Evolutionary conservation across 371 early-diverging fungal genomes (phyloP).

Genomic region (Rhizopus stolonifer): DNA sequence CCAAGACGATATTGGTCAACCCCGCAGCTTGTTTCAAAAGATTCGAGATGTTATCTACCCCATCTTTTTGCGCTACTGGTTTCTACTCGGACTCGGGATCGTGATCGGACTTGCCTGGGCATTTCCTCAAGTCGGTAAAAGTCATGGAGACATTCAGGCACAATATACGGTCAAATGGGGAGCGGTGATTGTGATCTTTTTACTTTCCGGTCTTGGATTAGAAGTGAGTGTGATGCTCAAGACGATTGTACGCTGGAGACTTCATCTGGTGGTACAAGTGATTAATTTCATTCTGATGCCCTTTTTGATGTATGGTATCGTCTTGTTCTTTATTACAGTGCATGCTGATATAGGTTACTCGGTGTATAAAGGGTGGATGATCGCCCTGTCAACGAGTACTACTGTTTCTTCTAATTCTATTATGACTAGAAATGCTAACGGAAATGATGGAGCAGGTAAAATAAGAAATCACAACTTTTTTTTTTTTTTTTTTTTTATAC

Average conservation of each 20-base stretch:
- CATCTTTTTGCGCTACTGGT: conserved; percentile 45
- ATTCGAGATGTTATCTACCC: no score
- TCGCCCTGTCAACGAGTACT: conserved; percentile 70
- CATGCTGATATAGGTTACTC: conserved; percentile 49
- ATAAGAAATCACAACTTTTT: no score
- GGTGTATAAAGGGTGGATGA: conserved; percentile 65
- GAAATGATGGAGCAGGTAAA: conserved; percentile 61
- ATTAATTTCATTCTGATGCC: conserved; percentile 65
- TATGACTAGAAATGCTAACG: conserved; percentile 72
- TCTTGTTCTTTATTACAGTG: conserved; percentile 47
- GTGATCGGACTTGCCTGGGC: conserved; percentile 68
- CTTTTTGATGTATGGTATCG: conserved; percentile 58
- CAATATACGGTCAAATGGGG: conserved; percentile 71
- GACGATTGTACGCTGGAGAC: conserved; percentile 58
- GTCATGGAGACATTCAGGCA: conserved; percentile 59
- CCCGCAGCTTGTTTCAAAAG: no score
- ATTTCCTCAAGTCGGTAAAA: conserved; percentile 64
- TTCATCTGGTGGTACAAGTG: conserved; percentile 67
- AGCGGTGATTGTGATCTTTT: conserved; percentile 67
- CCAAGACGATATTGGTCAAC: no score
- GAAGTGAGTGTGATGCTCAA: conserved; percentile 60
- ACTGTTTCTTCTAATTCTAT: conserved; percentile 79
- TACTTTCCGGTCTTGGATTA: conserved; percentile 68
- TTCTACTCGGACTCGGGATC: conserved; percentile 59
- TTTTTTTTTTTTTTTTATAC: neutral